These are phyloP conservation scores for Penicillium angulare DNA, from an alignment of 495 filamentous ascomycete species.

Conservation along the genomic window DNA sequence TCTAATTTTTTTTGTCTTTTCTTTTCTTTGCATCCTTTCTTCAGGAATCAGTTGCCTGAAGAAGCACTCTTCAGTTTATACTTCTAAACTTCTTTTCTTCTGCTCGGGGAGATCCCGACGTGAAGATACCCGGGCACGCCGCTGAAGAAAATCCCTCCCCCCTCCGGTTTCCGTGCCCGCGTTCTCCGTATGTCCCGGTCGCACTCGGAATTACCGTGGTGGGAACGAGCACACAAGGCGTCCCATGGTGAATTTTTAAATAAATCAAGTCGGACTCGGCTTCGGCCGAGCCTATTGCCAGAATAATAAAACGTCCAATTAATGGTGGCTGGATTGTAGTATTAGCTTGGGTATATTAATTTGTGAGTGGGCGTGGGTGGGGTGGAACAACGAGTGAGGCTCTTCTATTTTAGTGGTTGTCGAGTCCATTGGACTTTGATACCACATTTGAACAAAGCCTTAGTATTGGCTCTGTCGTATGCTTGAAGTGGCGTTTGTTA, in stretches of 20 bases:
- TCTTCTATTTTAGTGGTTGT: neutral
- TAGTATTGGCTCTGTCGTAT: neutral
- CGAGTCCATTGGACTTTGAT: neutral
- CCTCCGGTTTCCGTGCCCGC: neutral
- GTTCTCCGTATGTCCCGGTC: neutral
- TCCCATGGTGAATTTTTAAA: neutral
- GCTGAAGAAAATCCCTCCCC: constrained; percentile 12
- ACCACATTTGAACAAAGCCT: neutral
- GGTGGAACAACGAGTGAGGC: constrained; percentile 3
- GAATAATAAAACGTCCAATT: neutral
- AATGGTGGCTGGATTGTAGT: too few relatives aligned
- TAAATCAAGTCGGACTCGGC: neutral
- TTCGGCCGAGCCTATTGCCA: neutral
- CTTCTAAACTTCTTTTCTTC: neutral
- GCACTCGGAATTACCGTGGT: neutral
- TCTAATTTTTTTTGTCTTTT: neutral
- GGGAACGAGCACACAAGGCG: neutral
- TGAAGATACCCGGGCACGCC: neutral
- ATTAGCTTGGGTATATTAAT: too few relatives aligned
- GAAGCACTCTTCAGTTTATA: neutral
- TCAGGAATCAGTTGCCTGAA: neutral
- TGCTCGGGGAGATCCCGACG: constrained; percentile 1
- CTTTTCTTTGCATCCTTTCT: neutral
- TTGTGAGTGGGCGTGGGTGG: too few relatives aligned
- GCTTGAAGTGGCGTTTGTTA: neutral